A percentile compares a stretch with the other conserved stretches of the same genome.
These are phyloP conservation scores for Syncephalastrum monosporum DNA, from an alignment of 371 early-diverging fungal species.

Conservation along the genomic window DNA sequence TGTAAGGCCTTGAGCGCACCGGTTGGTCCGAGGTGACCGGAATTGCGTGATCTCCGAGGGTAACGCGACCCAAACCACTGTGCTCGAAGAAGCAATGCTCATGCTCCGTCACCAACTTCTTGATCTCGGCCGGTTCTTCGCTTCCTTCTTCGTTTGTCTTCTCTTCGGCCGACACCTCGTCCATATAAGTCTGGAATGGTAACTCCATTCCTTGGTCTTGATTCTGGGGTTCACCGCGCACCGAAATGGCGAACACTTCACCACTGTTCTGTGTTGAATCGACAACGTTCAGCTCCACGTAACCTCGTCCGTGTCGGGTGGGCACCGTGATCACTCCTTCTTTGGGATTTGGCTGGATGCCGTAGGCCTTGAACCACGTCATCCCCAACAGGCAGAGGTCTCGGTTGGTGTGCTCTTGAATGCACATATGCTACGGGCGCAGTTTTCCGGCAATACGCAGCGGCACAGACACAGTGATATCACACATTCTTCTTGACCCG, in stretches of 20 bases:
- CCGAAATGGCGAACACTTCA: background rate
- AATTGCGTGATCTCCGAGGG: background rate
- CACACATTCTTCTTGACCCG: too few species aligned
- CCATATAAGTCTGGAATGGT: background rate
- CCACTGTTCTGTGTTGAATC: conserved; percentile 7
- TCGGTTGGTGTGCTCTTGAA: background rate
- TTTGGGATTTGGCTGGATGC: conserved; percentile 1
- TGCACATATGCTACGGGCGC: conserved; percentile 8
- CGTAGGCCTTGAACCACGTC: conserved; percentile 19
- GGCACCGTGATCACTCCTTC: conserved; percentile 7
- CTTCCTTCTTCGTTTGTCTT: background rate
- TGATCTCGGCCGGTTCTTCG: background rate
- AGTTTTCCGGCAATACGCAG: too few species aligned
- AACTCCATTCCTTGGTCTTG: too few species aligned
- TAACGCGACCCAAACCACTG: conserved; percentile 5
- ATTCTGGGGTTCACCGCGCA: background rate
- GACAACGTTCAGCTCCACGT: conserved; percentile 1
- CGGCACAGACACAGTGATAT: too few species aligned
- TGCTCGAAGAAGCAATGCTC: conserved; percentile 6
- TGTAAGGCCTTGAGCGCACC: conserved; percentile 10
- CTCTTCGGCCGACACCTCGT: background rate
- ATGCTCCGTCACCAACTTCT: background rate
- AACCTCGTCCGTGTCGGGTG: conserved; percentile 5
- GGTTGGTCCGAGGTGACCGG: conserved; percentile 5
- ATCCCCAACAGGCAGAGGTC: conserved; percentile 16